Evolutionary conservation across 192 early-diverging fungal species (phyloP), one percentile per base, ranked within the genome.

Genomic region (Spinellus fusiger): DNA sequence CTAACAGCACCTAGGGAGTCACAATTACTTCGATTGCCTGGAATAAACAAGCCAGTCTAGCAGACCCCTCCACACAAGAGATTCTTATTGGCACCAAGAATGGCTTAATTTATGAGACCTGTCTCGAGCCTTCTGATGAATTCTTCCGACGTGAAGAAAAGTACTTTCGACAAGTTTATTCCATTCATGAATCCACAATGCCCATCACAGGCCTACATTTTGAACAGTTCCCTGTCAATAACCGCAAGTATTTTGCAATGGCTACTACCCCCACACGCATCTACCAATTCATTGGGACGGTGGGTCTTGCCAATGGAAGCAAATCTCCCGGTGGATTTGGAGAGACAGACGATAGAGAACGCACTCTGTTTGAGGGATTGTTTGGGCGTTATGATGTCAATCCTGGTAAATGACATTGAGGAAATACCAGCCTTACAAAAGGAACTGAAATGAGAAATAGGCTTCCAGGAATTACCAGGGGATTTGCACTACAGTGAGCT

Each of bases 21-120:
- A 70, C 86, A 18, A 82, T 96, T 48, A 89, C 93, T 31, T 89
- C 89, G 0, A 84, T 98, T n/a, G 94, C 90, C 2, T 98, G 95
- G 95, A 93, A 89, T 40, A 79, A 82, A 52, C 61, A 71, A 25
- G 81, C 76, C 34, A 66, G 72, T 4, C 52, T 69, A 0, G 68
- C 58, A 0, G 82, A 82, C 31, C 71, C 77, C 4, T 87, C 91
- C 0, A 95, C 95, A 2, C 84, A 84, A 47, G 79, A 87, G 10
- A 89, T 96, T 35, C 77, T 98, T 56, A 72, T 98, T 44, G 95
- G 92, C 23, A 87, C 86, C 5, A 85, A 88, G 56, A 86, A 90
- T 49, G 95, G 95, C 15, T 79, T 86, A 46, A 84, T 98, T 49
- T 95, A 86, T 70, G 95, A 98, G 70, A 87, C 90, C 6, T 92